Conservation (phyloP, 2,329 filamentous ascomycete species). For the Scleromitrula shiraiana region DNA sequence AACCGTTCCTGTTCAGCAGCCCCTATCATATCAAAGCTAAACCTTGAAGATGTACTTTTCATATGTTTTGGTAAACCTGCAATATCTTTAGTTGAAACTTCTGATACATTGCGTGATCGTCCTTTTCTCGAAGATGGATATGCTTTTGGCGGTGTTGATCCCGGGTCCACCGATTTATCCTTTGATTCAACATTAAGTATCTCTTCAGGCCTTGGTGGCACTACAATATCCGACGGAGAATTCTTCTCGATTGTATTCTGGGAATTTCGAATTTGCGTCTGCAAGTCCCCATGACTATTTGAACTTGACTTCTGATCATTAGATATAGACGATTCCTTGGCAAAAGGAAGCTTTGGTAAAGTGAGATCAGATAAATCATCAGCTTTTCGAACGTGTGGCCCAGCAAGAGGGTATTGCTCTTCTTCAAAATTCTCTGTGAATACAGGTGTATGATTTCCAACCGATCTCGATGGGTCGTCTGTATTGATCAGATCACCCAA, state of each 20-base stretch:
- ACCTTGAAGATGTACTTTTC: constrained; percentile 71
- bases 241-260: constrained; percentile 14
- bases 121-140: constrained; percentile 16
- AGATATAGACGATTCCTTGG: constrained; percentile 20
- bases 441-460: constrained; percentile 42
- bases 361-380: constrained; percentile 28
- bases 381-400: constrained; percentile 29
- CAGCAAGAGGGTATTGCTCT: constrained; percentile 32
- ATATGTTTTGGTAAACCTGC: constrained; percentile 51
- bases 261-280: constrained; percentile 10
- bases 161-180: constrained; percentile 23
- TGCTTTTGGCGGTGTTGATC: constrained; percentile 20
- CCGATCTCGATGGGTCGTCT: constrained; percentile 24
- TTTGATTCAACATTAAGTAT: constrained; percentile 11
- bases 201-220: constrained; percentile 19
- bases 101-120: constrained; percentile 45
- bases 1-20: constrained; percentile 60
- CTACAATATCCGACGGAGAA: constrained; percentile 18
- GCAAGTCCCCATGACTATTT: constrained; percentile 20
- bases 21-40: constrained; percentile 75
- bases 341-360: constrained; percentile 26
- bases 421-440: constrained; percentile 50
- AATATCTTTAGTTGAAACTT: constrained; percentile 37
- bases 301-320: constrained; percentile 13
- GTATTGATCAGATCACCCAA: constrained; percentile 1